A percentile compares a stretch with the other conserved stretches of the same genome.
Evolutionary conservation across 352 stramenopile species (phyloP).

Genomic region (Halophytophthora polymorphica): DNA sequence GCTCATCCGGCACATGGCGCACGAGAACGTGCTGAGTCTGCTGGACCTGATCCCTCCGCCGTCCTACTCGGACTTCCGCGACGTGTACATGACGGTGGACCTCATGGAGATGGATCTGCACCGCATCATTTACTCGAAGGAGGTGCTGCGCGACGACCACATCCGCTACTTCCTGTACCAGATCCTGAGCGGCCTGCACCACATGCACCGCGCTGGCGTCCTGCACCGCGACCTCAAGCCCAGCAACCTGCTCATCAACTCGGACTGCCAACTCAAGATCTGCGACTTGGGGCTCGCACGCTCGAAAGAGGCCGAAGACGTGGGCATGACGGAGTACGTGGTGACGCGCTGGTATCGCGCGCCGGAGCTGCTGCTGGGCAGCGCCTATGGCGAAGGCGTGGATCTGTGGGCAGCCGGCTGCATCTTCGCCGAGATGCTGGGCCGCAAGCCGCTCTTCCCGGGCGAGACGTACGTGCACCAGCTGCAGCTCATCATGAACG

Average conservation of each 20-base stretch:
- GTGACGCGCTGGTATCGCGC: conserved; percentile 89
- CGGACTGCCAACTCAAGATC: conserved; percentile 96
- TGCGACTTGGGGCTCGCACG: conserved; percentile 95
- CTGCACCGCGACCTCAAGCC: conserved; percentile 86
- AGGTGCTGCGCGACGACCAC: conserved; percentile 90
- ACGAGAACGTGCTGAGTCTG: conserved; percentile 85
- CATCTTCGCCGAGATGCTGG: conserved; percentile 88
- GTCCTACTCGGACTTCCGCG: conserved; percentile 82
- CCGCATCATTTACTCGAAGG: conserved; percentile 92
- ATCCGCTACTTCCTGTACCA: conserved; percentile 94
- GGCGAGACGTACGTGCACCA: conserved; percentile 87
- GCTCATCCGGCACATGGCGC: conserved; percentile 81
- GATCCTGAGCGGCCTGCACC: conserved; percentile 84
- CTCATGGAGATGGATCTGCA: conserved; percentile 93
- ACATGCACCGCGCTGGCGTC: conserved; percentile 86
- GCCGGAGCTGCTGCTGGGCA: conserved; percentile 81
- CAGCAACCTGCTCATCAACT: conserved; percentile 88
- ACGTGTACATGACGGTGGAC: conserved; percentile 90
- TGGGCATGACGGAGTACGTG: conserved; percentile 92
- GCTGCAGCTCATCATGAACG: conserved; percentile 88
- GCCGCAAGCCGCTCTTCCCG: conserved; percentile 81
- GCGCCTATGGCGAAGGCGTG: conserved; percentile 79
- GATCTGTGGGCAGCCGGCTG: conserved; percentile 85
- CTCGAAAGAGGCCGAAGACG: conserved; percentile 78
- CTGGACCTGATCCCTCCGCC: conserved; percentile 82